These are phyloP conservation scores for Echinochloa phyllopogon DNA, from an alignment of 176 grass and related monocot genomes.

Conservation along the genomic window DNA sequence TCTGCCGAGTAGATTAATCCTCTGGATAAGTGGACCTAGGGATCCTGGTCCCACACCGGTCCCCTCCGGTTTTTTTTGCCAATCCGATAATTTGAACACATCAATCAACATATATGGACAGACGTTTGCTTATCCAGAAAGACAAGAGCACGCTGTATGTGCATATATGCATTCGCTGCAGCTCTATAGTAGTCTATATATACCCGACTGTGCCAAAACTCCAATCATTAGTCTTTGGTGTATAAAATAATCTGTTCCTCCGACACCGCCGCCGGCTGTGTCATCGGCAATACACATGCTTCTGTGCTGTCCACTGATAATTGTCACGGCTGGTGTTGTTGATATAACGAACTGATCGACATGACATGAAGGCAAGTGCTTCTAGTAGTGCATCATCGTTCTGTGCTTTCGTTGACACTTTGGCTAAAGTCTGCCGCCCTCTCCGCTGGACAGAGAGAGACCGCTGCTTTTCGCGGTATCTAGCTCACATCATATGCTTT, in stretches of 20 bases:
- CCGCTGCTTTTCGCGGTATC: background rate
- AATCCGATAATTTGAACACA: too few species aligned
- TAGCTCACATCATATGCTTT: background rate
- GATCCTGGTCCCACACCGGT: too few species aligned
- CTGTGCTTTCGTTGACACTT: background rate
- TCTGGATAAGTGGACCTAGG: too few species aligned
- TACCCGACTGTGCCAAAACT: background rate
- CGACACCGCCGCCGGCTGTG: background rate
- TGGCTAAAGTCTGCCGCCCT: background rate
- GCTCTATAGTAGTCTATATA: background rate
- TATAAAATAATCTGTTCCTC: background rate
- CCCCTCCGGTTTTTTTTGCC: too few species aligned
- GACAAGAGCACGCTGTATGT: background rate
- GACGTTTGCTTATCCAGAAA: background rate
- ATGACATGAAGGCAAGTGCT: background rate
- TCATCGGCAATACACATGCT: background rate
- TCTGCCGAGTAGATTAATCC: too few species aligned
- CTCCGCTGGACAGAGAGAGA: background rate
- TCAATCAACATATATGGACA: background rate
- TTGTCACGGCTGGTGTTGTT: too few species aligned
- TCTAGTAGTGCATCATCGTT: background rate
- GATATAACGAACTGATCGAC: background rate
- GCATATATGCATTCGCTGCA: background rate
- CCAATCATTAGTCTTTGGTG: background rate
- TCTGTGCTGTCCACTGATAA: constrained; percentile 20